Conservation (phyloP, 768 basidiomycete species). For the Chiua virens region DNA sequence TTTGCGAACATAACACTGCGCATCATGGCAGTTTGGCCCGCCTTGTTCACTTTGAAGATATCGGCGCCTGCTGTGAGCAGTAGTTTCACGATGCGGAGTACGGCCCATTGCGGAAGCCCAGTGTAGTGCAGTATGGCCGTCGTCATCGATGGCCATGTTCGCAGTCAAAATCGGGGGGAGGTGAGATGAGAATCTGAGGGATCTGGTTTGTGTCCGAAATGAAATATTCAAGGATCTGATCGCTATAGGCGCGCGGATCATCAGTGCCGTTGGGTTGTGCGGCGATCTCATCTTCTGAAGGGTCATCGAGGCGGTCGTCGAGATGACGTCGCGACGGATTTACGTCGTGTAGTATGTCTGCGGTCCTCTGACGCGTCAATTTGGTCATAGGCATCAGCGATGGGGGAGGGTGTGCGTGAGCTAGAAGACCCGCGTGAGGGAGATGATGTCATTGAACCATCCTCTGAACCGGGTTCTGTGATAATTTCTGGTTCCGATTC, state of each 20-base stretch:
- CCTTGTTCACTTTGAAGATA: slow-evolving; percentile 94
- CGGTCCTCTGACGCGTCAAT: slow-evolving; percentile 20
- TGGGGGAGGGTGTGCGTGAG: slow-evolving; percentile 93
- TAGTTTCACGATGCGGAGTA: slow-evolving; percentile 90
- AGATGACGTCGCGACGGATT: slow-evolving; percentile 47
- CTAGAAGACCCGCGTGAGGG: slow-evolving; percentile 83
- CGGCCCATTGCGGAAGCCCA: slow-evolving; percentile 99
- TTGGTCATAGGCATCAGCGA: slow-evolving; percentile 46
- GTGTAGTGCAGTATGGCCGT: slow-evolving; percentile 94
- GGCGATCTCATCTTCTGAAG: slow-evolving; percentile 42
- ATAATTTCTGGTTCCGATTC: slow-evolving; percentile 63
- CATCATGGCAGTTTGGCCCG: slow-evolving; percentile 97
- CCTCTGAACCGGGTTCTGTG: slow-evolving; percentile 77
- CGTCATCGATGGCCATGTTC: slow-evolving; percentile 96
- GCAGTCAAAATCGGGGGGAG: slow-evolving; percentile 92
- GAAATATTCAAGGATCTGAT: slow-evolving; percentile 97
- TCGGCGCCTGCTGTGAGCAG: slow-evolving; percentile 93
- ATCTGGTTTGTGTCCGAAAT: slow-evolving; percentile 95
- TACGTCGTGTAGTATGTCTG: slow-evolving; percentile 43
- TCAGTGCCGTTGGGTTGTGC: slow-evolving; percentile 43
- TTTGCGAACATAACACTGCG: slow-evolving; percentile 99
- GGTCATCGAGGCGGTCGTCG: slow-evolving; percentile 47
- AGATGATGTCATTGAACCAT: slow-evolving; percentile 87
- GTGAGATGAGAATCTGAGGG: slow-evolving; percentile 81
- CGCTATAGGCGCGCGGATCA: slow-evolving; percentile 78